Base-by-base conservation (phyloP, 768 basidiomycete genomes). In the Gautieria morchelliformis region DNA sequence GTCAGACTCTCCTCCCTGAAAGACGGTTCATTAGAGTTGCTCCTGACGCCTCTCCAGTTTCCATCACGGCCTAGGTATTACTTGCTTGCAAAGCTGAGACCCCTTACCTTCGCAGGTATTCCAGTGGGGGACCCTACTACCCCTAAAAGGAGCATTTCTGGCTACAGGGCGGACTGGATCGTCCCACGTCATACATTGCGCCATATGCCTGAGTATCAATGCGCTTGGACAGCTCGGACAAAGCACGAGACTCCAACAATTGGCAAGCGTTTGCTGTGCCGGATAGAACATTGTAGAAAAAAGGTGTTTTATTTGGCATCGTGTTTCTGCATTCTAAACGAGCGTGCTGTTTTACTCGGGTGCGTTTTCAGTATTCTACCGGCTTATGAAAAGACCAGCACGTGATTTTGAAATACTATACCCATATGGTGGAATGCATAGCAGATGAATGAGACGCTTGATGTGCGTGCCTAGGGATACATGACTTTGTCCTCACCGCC, bases 291-390 rank as follows among this genome's bases (percentile, higher is more conserved):
- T 69, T 92, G 4, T 62, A 32, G 15, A 48, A 67, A 61, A 89
- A 84, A 70, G 90, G 89, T 85, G 88, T 87, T 3, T 74, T 90
- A 24, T 91, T 91, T 63, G 89, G 91, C 61, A 89, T 92, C 47
- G 85, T 89, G 11, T 65, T 78, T 10, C 85, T 87, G 0, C 82
- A 80, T 10, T 71, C 79, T 30, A 68, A 66, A 39, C 73, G 85
- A 46, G 82, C 81, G 1, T 91, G 89, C 62, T 92, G 89, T 67
- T 91, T 92, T 66, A 91, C 89, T 17, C 72, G 89, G 87, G 88
- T 87, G 61, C 19, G 48, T n/a, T 30, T 30, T n/a, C 48, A 49
- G 24, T n/a, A 49, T 11, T 19, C 14, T 3, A 37, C 35, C 5
- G 7, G 10, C 4, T 24, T 17, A 10, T 19, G 24, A 49, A 9